These are phyloP conservation scores for Nevesoporus exiguus DNA, from an alignment of 768 basidiomycete species.

Conservation along the genomic window DNA sequence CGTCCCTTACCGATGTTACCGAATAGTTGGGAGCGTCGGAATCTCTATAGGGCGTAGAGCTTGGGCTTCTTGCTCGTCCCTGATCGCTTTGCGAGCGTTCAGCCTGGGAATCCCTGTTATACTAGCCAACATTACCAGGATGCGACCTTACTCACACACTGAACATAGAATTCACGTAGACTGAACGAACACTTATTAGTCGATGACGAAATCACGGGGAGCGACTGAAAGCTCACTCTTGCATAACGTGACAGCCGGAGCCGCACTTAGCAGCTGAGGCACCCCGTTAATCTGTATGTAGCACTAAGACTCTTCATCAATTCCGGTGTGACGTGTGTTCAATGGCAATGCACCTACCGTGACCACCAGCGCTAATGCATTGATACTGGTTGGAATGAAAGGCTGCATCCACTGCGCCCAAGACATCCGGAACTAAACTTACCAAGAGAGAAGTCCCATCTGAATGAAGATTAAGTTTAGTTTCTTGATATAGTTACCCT, in stretches of 20 bases:
- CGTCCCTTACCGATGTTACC: background rate
- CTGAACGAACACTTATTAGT: no score
- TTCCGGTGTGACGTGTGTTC: background rate
- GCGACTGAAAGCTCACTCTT: slow-evolving; percentile 11
- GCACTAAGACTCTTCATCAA: slow-evolving; percentile 10
- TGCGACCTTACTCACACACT: slow-evolving; percentile 17
- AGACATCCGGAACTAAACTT: background rate
- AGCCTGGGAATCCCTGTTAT: slow-evolving; percentile 2
- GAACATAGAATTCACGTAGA: slow-evolving; percentile 25
- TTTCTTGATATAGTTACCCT: slow-evolving; percentile 9
- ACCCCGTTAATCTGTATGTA: slow-evolving; percentile 4
- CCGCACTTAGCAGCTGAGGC: slow-evolving; percentile 3
- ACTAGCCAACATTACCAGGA: background rate
- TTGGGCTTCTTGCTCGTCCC: slow-evolving; percentile 10
- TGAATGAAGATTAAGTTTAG: background rate
- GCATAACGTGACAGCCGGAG: slow-evolving; percentile 12
- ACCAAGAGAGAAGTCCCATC: background rate
- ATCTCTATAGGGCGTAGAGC: slow-evolving; percentile 9
- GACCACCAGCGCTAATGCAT: slow-evolving; percentile 8
- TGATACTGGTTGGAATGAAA: slow-evolving; percentile 6
- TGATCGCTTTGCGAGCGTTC: slow-evolving; percentile 17
- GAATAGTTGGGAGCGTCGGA: slow-evolving; percentile 19
- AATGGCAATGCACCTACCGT: slow-evolving; percentile 6
- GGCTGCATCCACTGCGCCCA: background rate
- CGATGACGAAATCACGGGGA: background rate